A percentile compares a stretch with the other conserved stretches of the same genome.
These are phyloP conservation scores for Pyrus bretschneideri DNA, from an alignment of 306 rosid genomes.

Conservation along the genomic window DNA sequence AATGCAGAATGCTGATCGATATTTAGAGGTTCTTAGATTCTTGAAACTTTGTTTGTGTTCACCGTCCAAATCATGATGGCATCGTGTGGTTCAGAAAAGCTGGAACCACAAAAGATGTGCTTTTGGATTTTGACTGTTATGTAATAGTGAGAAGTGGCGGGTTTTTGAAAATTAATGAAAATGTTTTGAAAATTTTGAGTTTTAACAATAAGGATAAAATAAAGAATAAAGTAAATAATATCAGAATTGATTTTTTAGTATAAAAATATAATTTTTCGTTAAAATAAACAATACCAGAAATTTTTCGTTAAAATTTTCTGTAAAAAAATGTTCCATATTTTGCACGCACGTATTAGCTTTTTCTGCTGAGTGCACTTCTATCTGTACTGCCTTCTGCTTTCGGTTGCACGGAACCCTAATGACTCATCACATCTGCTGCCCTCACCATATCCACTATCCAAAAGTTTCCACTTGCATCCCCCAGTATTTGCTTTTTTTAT, in stretches of 20 bases:
- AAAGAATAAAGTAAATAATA: too few species aligned
- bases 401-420: not conserved
- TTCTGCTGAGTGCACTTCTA: conserved; percentile 20
- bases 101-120: not conserved
- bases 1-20: too few species aligned
- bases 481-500: not conserved
- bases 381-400: conserved; percentile 20
- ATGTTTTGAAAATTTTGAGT: too few species aligned
- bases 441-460: not conserved
- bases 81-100: conserved; percentile 10
- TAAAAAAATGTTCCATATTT: not conserved
- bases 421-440: not conserved
- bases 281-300: too few species aligned
- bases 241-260: too few species aligned
- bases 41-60: too few species aligned
- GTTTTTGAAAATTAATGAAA: not conserved
- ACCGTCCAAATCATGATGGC: not conserved
- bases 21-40: too few species aligned
- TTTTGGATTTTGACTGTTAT: not conserved
- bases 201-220: too few species aligned
- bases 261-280: too few species aligned
- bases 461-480: not conserved
- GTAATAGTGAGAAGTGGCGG: not conserved
- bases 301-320: too few species aligned
- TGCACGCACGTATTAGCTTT: not conserved